These are phyloP conservation scores for Populus trichocarpa DNA, from an alignment of 441 rosid species.

Conservation along the genomic window DNA sequence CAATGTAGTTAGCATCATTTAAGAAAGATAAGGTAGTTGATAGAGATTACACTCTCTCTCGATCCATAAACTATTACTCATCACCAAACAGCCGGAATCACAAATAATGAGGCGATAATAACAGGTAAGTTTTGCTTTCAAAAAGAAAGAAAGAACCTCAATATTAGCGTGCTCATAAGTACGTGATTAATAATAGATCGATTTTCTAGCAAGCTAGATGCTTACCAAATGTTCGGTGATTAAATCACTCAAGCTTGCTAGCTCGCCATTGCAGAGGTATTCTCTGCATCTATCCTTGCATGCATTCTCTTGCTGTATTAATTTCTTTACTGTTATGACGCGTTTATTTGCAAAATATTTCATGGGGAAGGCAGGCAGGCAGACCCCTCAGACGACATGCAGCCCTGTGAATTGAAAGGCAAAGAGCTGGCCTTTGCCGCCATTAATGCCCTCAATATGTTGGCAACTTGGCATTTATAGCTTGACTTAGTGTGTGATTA, in stretches of 20 bases:
- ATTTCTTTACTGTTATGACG: not conserved
- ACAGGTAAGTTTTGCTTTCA: not conserved
- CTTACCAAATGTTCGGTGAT: no score
- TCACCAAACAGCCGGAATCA: not conserved
- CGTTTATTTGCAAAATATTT: no score
- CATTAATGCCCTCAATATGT: not conserved
- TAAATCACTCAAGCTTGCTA: not conserved
- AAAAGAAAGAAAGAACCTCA: not conserved
- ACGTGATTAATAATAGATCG: not conserved
- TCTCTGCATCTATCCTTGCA: not conserved
- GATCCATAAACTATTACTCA: not conserved
- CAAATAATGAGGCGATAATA: not conserved
- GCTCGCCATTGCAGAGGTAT: no score
- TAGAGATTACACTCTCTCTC: not conserved
- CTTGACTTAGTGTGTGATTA: not conserved
- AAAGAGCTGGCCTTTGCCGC: not conserved
- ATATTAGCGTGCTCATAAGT: no score
- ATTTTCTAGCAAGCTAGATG: no score
- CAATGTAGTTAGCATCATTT: conserved; percentile 28
- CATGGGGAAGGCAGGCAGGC: not conserved
- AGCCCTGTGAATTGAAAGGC: not conserved
- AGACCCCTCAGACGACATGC: not conserved
- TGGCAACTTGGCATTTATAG: not conserved
- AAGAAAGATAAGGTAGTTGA: conserved; percentile 26
- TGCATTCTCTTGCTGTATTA: not conserved